Evolutionary conservation across 1,139 yeast species (phyloP), one percentile per base, ranked within the genome.

Genomic region (Suhomyces bokatorum): DNA sequence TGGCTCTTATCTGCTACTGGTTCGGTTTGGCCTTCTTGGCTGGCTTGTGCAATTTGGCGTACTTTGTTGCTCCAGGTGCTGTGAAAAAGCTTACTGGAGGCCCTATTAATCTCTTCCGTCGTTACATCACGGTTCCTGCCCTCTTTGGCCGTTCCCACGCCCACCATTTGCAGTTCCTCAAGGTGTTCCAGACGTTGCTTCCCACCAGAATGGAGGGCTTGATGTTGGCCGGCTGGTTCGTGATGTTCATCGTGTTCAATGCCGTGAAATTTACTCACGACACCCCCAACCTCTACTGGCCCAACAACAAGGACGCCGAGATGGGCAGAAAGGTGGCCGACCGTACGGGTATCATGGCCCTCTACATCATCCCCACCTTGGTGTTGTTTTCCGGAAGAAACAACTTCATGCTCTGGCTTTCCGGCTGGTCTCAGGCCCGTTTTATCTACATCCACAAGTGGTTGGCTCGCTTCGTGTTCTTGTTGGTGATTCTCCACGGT

Each of bases 361-460:
- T 74, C 40, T 71, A 73, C 44, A 67, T 77, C 46, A 62, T 79
- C 44, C 88, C 89, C 6, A 46, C 77, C 7, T 57, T 79, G 36
- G 66, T 81, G 16, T 61, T 83, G 36, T 81, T 83, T 58, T 81
- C 83, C 10, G 86, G 87, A 14, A 70, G 88, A 66, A 86, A 86
- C 60, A 86, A 85, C 59, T 64, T 85, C 42, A 62, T 86, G 55
- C 79, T 80, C 51, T 74, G 77, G 71, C 40, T 81, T 35, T 81
- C 89, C 3, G 87, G 89, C 35, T 83, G 89, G 85, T 70, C 78
- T 20, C 77, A 76, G 53, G 68, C 82, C 2, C 74, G 87, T 37
- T 84, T 85, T 58, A 68, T 82, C 46, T 68, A 77, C 17, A 75
- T 81, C 59, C 95, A 87, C 63, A 80, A 83, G 55, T 83, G 87